Base-by-base conservation (phyloP, 192 early-diverging fungal species). In the Coemansia reversa region DNA sequence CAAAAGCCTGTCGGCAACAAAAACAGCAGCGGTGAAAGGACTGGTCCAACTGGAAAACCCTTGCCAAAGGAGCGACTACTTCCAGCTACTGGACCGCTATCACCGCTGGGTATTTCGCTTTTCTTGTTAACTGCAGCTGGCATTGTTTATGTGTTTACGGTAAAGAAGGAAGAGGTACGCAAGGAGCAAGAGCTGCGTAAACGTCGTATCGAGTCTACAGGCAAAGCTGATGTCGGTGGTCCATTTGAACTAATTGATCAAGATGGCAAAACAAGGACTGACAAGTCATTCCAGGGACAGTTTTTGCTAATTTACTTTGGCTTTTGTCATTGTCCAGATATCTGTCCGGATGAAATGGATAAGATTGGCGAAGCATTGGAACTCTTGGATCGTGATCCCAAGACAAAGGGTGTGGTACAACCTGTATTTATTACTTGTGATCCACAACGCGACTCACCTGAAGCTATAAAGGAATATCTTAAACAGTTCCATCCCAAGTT, bases 301-400 rank as follows among this genome's bases (percentile, higher is more conserved):
- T 98, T 87, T 70, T 86, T 89, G 79, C 78, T 99, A 60, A 78
- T 98, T 7, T 99, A 99, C 81, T 99, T 99, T 87, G 97, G 97
- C n/a, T 99, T 97, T 83, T 97, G 95, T 28, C 92, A 97, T 76
- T 99, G 97, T 73, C 97, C 97, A 2, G 97, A 99, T 82, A 94
- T 99, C 53, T 99, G 97, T 51, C 97, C 97, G 4, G 97, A 98
- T 66, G 97, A 99, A 78, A 83, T 99, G 45, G 95, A 99, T 75
- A 98, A 95, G 82, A 97, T 99, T 87, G 89, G 92, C 6, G 86
- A 90, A 49, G 92, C 94, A 12, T 84, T 93, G 20, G 91, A 96
- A 16, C 79, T 73, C 8, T 45, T 79, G 75, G 86, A 85, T 29
- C 69, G 75, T 58, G 75, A 70, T 55, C 64, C 81, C 0, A 50